Conservation (phyloP, 2,329 filamentous ascomycete genomes). For the Cordyceps fumosorosea region DNA sequence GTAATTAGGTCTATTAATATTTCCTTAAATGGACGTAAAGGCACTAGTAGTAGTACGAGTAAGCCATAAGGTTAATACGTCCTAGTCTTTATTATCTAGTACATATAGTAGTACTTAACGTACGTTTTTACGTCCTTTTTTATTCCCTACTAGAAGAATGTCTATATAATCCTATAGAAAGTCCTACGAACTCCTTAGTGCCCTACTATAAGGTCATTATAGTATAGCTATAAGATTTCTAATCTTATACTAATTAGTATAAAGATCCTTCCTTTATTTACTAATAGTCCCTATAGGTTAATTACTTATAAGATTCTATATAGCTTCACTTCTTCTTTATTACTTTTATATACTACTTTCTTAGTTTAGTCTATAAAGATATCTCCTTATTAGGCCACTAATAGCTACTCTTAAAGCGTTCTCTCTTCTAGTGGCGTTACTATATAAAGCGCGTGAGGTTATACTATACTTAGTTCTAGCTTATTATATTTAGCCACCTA, state of each 20-base stretch:
- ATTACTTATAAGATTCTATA: too few species aligned
- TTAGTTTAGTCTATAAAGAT: not conserved
- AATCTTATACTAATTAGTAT: too few species aligned
- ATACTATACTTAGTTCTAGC: too few species aligned
- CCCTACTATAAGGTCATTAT: slow-evolving; percentile 8
- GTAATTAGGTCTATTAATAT: not conserved
- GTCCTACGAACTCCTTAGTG: slow-evolving; percentile 1
- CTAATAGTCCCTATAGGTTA: slow-evolving; percentile 7
- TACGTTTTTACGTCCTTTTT: not conserved
- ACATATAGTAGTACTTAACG: too few species aligned
- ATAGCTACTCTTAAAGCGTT: not conserved
- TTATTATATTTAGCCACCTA: too few species aligned
- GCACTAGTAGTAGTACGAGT: not conserved
- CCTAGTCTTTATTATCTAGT: not conserved
- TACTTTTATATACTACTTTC: slow-evolving; percentile 6
- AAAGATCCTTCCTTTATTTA: slow-evolving; percentile 11
- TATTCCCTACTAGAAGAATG: not conserved
- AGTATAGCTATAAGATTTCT: too few species aligned
- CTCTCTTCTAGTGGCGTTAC: too few species aligned
- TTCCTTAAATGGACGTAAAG: slow-evolving; percentile 14
- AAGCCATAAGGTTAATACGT: slow-evolving; percentile 23
- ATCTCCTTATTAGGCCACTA: not conserved
- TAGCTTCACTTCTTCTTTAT: not conserved
- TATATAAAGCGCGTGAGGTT: too few species aligned
- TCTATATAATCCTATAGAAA: not conserved